Evolutionary conservation across 768 basidiomycete genomes (phyloP).

Genomic region (Pisolithus marmoratus): DNA sequence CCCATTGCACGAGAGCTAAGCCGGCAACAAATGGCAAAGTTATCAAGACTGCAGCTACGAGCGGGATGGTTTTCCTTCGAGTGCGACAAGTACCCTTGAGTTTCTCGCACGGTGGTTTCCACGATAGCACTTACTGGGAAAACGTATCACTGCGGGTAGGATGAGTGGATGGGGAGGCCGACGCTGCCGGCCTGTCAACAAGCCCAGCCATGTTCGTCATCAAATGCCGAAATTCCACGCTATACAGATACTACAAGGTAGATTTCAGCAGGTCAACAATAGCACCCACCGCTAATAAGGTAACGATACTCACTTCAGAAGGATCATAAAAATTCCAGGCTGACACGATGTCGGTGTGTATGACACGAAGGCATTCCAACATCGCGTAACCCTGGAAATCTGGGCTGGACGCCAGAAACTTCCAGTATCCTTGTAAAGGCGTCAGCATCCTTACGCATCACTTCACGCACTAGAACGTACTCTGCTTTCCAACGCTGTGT

Average conservation of each 20-base stretch:
- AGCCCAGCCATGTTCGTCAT: neutral
- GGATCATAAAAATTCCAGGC: conserved; percentile 18
- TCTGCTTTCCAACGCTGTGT: conserved; percentile 2
- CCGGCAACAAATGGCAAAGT: too few species aligned
- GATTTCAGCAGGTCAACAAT: neutral
- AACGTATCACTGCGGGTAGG: too few species aligned
- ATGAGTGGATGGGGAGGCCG: too few species aligned
- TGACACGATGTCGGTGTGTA: conserved; percentile 15
- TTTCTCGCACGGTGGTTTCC: too few species aligned
- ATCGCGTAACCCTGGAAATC: conserved; percentile 9
- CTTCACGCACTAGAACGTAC: neutral
- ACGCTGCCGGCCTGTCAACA: too few species aligned
- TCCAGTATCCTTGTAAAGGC: conserved; percentile 13
- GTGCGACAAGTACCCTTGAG: too few species aligned
- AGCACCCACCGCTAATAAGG: neutral
- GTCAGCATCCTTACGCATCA: neutral
- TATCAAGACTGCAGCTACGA: too few species aligned
- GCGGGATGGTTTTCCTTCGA: too few species aligned
- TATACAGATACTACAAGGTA: neutral
- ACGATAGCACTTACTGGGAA: too few species aligned
- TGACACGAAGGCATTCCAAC: conserved; percentile 7
- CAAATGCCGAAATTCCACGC: neutral
- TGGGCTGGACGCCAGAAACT: conserved; percentile 4
- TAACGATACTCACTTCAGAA: neutral
- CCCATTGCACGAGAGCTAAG: too few species aligned